Evolutionary conservation across 345 rosid genomes (phyloP), one percentile per base, ranked within the genome.

Genomic region (Pistacia vera): DNA sequence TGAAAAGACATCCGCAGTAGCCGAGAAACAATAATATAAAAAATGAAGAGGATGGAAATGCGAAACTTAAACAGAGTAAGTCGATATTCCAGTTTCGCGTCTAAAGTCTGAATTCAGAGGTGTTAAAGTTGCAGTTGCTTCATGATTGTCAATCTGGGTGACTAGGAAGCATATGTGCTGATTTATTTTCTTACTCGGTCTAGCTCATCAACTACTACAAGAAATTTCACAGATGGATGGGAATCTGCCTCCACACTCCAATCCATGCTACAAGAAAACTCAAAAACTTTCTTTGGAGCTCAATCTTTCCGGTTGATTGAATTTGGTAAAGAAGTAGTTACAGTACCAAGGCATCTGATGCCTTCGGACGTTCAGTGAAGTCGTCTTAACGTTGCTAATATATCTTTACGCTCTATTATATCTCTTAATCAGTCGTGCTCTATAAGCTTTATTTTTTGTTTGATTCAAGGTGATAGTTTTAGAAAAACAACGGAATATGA

Each of bases 401-500:
- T 72, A 35, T 33, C 33, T 67, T 66, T 68, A 35, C 46, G 17
- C 2, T 0, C 11, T 5, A 1, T 56, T 4, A 18, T 56, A 28
- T 59, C 11, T 25, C 38, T 17, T 25, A 4, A 54, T 18, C 20
- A 44, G 8, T 69, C 9, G 49, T 41, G 30, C 20, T 25, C 8
- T 36, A 11, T 62, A 52, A 30, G 56, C 54, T 52, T 63, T 72
- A 71, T 71, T 74, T n/a, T n/a, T 73, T 73, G 51, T 16, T 65
- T 22, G 79, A 41, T 18, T 8, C n/a, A 20, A 46, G 75, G 70
- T 46, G 18, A 62, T 7, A 49, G 36, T 18, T 55, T 35, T 46
- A 9, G 14, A 16, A 56, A 9, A 68, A 14, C 12, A 78, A 51
- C 4, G 57, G 87, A 83, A 87, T 78, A 71, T 60, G 81, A 79